Evolutionary conservation across 805 yeast genomes (phyloP), one percentile per base, ranked within the genome.

Genomic region (Wickerhamomyces subpelliculosus): DNA sequence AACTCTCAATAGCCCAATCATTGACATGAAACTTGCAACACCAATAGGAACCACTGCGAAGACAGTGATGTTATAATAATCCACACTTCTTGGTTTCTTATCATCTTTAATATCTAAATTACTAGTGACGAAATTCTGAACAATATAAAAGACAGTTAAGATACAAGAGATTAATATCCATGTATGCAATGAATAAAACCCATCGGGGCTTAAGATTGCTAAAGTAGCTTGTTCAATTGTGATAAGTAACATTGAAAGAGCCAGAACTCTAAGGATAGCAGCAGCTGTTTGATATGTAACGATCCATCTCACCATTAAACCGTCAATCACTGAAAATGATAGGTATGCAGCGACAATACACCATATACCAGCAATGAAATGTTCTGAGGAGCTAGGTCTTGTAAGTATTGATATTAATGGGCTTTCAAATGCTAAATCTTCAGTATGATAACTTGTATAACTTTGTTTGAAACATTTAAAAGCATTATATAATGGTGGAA

Each of bases 41-140:
- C 98, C 97, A 14, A 90, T 87, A 0, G 98, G 98, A n/a, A 90
- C 96, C 29, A 90, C 98, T 2, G 97, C 97, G 64, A 86, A 90
- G 2, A 90, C 97, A 1, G 84, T 87, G 35, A 93, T 84, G 48
- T 84, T 85, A 58, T 87, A 86, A 39, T 89, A 68, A 57, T 90
- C 95, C 42, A 89, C 84, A 26, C 88, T 80, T 38, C 96, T 70
- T 29, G 45, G 44, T 28, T 47, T 48, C 20, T 46, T 49, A 16
- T 45, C 69, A 32, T 57, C 48, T 27, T 62, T 58, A 40, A 60
- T 53, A 41, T 77, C 78, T 39, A 83, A 55, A 54, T 83, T 80
- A 39, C 88, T 81, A 11, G 96, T 88, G 45, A 88, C 80, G 55
- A 88, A 90, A 55, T 83, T 87, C 60, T 90, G 97, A 46, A 81